Percentiles rank a stretch among this genome's conserved stretches.
These are phyloP conservation scores for Pseudogymnoascus sp. DNA, from an alignment of 2,329 filamentous ascomycete species.

Conservation along the genomic window DNA sequence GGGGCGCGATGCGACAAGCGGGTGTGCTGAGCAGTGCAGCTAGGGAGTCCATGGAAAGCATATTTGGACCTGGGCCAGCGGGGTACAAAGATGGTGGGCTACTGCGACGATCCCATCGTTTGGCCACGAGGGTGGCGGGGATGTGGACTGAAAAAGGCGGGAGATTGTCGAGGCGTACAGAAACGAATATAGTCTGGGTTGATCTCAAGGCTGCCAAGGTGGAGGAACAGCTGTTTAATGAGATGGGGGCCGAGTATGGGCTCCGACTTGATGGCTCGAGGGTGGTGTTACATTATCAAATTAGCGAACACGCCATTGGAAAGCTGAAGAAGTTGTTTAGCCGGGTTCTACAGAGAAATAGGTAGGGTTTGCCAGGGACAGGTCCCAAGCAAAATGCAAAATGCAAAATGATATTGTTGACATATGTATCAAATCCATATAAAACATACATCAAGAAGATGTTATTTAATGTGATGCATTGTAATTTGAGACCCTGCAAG, in stretches of 20 bases:
- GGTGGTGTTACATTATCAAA: slow-evolving; percentile 63
- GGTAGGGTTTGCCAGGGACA: neutral
- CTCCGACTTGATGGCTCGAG: slow-evolving; percentile 47
- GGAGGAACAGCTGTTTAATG: slow-evolving; percentile 42
- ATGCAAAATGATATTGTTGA: neutral
- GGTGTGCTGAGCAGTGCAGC: slow-evolving; percentile 71
- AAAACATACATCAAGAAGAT: neutral
- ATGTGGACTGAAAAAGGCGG: slow-evolving; percentile 55
- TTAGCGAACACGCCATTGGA: slow-evolving; percentile 49
- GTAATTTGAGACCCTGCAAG: neutral
- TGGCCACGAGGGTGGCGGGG: slow-evolving; percentile 51
- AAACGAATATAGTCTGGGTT: slow-evolving; percentile 71
- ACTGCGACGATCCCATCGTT: slow-evolving; percentile 50
- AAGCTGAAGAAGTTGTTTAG: slow-evolving; percentile 40
- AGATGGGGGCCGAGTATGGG: slow-evolving; percentile 47
- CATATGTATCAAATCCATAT: too few relatives aligned
- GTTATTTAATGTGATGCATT: neutral
- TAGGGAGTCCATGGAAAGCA: slow-evolving; percentile 68
- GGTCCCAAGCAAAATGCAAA: neutral
- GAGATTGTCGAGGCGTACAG: slow-evolving; percentile 48
- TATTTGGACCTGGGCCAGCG: slow-evolving; percentile 39
- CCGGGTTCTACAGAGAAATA: slow-evolving; percentile 18
- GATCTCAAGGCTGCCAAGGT: slow-evolving; percentile 50
- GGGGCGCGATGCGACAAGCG: slow-evolving; percentile 67
- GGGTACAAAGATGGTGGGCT: slow-evolving; percentile 43